Evolutionary conservation across 345 rosid species (phyloP), one percentile per base, ranked within the genome.

Genomic region (Noccaea bulbosa): DNA sequence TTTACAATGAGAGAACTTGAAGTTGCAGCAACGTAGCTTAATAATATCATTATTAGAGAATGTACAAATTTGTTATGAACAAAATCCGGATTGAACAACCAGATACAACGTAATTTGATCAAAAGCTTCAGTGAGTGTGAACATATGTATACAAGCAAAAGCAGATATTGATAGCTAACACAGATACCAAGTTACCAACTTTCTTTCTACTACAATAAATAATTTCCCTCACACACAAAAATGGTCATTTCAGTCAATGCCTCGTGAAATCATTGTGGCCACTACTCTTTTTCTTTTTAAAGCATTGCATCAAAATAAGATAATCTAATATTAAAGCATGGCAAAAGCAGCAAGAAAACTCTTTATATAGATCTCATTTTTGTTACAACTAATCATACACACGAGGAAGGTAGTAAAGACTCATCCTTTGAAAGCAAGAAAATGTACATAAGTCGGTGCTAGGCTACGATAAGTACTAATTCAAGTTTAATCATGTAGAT

Each of bases 261-360:
- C 37, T 17, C 59, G 3, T 30, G 12, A 30, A 47, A 65, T 52
- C 59, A 65, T 57, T 48, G 56, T 63, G 43, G 32, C 61, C 51
- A 47, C 70, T 66, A 33, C 53, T 40, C 54, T 49, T 73, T 57
- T 47, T 47, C n/a, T 52, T 47, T 62, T 38, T 12, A 35, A 55
- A 73, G 38, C 30, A 30, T 16, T 55, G n/a, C 45, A 55, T 15
- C 5, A 27, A 49, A 14, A 38, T 5, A 12, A 35, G 32, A 37
- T 14, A 59, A 53, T 27, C 11, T 4, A 15, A 38, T 5, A 49
- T 16, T 16, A 33, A 72, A 72, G 64, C 8, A 62, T 34, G 48
- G 16, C 58, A 11, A 11, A 37, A 27, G 14, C 12, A 46, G 30
- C 4, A 47, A 22, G 8, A 10, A 12, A 56, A 14, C 32, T 12